Conservation (phyloP, 805 yeast genomes). For the Ogataea nakhonphanomensis region DNA sequence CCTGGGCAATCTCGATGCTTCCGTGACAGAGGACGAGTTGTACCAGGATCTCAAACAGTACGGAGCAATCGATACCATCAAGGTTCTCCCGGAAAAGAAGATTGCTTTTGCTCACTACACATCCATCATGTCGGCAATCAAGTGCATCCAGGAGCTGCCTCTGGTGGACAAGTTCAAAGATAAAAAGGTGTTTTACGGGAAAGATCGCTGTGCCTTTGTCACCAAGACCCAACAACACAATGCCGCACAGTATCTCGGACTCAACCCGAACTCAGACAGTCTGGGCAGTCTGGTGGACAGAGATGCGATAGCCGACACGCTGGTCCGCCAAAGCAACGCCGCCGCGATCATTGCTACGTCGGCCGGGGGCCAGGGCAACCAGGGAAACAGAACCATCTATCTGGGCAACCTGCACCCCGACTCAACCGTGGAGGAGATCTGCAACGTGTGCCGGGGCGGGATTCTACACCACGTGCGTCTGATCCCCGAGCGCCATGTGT, state of each 20-base stretch:
- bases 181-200: conserved; percentile 84
- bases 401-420: conserved; percentile 88
- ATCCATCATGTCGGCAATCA: conserved; percentile 79
- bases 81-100: conserved; percentile 74
- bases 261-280: conserved; percentile 86
- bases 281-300: conserved; percentile 56
- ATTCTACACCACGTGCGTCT: conserved; percentile 79
- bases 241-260: conserved; percentile 91
- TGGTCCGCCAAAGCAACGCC: conserved; percentile 92
- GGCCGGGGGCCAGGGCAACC: conserved; percentile 88
- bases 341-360: conserved; percentile 96
- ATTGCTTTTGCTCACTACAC: conserved; percentile 90
- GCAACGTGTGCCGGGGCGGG: conserved; percentile 96
- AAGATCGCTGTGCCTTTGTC: conserved; percentile 91
- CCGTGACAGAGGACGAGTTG: conserved; percentile 63
- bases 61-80: conserved; percentile 84
- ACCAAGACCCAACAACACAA: conserved; percentile 95
- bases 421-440: conserved; percentile 85
- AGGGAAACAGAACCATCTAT: conserved; percentile 92
- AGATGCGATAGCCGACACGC: conserved; percentile 63
- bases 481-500: conserved; percentile 80
- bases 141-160: conserved; percentile 76
- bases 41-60: conserved; percentile 61
- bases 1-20: conserved; percentile 67
- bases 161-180: conserved; percentile 64